Percentiles rank a stretch among this genome's conserved stretches.
Evolutionary conservation across 108 stramenopile genomes (phyloP).

Genomic region (Pelagomonas calceolata): DNA sequence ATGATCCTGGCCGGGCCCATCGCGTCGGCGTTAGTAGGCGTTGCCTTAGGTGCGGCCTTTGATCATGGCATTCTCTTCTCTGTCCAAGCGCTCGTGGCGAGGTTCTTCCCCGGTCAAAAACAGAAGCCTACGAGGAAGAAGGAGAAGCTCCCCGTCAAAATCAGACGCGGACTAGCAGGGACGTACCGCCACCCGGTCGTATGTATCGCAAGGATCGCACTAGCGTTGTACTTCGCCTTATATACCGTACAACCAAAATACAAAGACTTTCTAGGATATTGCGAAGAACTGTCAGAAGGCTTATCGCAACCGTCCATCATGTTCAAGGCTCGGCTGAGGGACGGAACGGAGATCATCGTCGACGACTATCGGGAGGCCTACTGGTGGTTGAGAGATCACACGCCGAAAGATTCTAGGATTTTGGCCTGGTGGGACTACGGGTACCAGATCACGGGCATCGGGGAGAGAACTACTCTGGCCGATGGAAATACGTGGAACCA

Average conservation of each 20-base stretch:
- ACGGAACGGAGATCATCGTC: slow-evolving; percentile 64
- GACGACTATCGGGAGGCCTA: slow-evolving; percentile 99
- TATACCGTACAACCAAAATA: slow-evolving; percentile 16
- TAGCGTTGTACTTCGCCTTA: slow-evolving; percentile 46
- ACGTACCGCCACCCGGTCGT: too few species aligned
- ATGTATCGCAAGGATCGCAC: slow-evolving; percentile 23
- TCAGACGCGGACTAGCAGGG: too few species aligned
- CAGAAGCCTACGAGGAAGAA: slow-evolving; percentile 18
- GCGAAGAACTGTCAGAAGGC: slow-evolving; percentile 51
- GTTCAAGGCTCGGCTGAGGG: slow-evolving; percentile 62
- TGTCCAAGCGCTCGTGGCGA: slow-evolving; percentile 1
- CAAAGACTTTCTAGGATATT: slow-evolving; percentile 39
- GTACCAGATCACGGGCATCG: slow-evolving; percentile 86
- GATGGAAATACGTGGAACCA: slow-evolving; percentile 99
- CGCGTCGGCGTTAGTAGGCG: slow-evolving; percentile 69
- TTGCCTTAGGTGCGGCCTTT: slow-evolving; percentile 65
- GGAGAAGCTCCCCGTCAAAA: neutral
- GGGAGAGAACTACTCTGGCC: slow-evolving; percentile 87
- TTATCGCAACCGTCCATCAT: slow-evolving; percentile 84
- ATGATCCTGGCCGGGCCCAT: slow-evolving; percentile 87
- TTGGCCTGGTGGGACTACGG: slow-evolving; percentile 96
- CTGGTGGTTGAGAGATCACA: slow-evolving; percentile 93
- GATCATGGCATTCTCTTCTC: slow-evolving; percentile 48
- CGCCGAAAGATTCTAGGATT: slow-evolving; percentile 82
- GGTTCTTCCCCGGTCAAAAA: slow-evolving; percentile 5